Evolutionary conservation across 2,329 filamentous ascomycete species (phyloP), one percentile per base, ranked within the genome.

Genomic region (Penicillium brevicompactum): DNA sequence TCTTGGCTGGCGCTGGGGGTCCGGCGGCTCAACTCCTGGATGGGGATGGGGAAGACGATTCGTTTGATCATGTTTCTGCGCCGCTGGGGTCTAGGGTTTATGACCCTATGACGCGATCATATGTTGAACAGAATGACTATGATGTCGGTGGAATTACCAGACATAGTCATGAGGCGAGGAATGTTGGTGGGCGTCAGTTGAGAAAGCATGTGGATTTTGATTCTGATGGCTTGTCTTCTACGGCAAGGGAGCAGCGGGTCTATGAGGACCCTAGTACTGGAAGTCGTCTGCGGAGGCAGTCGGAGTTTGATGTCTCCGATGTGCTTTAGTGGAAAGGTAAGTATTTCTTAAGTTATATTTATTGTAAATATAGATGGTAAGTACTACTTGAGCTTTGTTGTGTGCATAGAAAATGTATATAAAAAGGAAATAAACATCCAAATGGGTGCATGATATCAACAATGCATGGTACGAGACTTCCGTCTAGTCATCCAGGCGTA

Each of bases 261-360:
- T 66, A 49, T 60, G 64, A 66, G 18, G 34, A 63, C 57, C 62
- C 64, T 21, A 56, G 37, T 51, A 62, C 63, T 9, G 64, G 63
- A n/a, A 48, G 53, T 1, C 50, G 55, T 16, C 16, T 58, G 42
- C 60, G 41, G 49, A 59, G 48, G 49, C 52, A 54, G 44, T 46
- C 53, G 41, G 61, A 62, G 49, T 37, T 61, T 21, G 55, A 67
- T 59, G 42, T 62, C 21, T 49, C 50, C 9, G 45, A 55, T 45
- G 13, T 61, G 1, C 22, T 58, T 13, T 59, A 52, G 30, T 49
- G 22, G 46, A 5, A 37, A 48, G 47, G 34, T 14, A 22, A 30
- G n/a, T 49, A 14, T 13, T 43, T 14, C 5, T 41, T 41, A 16
- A 14, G 41, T 18, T 18, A 34, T 9, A 22, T 22, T 30, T n/a